Conservation (phyloP, 768 basidiomycete genomes). For the Naganishia kalamii region DNA sequence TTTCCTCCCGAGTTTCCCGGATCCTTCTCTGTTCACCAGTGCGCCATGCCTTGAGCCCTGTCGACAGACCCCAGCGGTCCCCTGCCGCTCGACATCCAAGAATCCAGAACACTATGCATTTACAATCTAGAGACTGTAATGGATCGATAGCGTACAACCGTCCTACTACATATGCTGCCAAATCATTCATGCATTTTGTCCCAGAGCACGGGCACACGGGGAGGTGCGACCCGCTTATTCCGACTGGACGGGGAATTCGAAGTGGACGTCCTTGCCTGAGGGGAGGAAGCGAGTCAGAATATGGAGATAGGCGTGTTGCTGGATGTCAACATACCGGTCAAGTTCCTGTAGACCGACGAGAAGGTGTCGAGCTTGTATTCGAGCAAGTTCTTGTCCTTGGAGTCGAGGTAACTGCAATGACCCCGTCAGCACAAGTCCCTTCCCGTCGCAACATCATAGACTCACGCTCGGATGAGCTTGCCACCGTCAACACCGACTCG, state of each 20-base stretch:
- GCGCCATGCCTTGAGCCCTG: too few species aligned
- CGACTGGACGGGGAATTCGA: slow-evolving; percentile 35
- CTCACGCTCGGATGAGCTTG: slow-evolving; percentile 95
- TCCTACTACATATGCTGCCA: slow-evolving; percentile 17
- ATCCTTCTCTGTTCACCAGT: too few species aligned
- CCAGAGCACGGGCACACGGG: not conserved
- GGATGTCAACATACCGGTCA: slow-evolving; percentile 19
- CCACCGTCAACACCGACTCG: slow-evolving; percentile 87
- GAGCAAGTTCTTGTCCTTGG: slow-evolving; percentile 93
- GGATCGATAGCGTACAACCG: slow-evolving; percentile 16
- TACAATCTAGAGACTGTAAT: not conserved
- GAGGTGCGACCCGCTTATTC: slow-evolving; percentile 13
- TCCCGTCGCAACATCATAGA: slow-evolving; percentile 29
- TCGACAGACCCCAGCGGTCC: too few species aligned
- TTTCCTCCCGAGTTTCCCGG: too few species aligned
- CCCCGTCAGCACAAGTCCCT: not conserved
- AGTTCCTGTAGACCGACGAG: slow-evolving; percentile 76
- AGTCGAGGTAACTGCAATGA: slow-evolving; percentile 76
- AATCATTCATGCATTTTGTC: not conserved
- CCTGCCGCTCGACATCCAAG: too few species aligned
- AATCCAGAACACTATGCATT: slow-evolving; percentile 1
- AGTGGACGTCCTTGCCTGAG: slow-evolving; percentile 85
- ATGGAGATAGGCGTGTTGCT: not conserved
- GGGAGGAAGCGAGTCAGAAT: slow-evolving; percentile 53
- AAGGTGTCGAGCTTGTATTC: slow-evolving; percentile 99